Evolutionary conservation across 2,329 filamentous ascomycete species (phyloP).

Genomic region (Phoma sp.): DNA sequence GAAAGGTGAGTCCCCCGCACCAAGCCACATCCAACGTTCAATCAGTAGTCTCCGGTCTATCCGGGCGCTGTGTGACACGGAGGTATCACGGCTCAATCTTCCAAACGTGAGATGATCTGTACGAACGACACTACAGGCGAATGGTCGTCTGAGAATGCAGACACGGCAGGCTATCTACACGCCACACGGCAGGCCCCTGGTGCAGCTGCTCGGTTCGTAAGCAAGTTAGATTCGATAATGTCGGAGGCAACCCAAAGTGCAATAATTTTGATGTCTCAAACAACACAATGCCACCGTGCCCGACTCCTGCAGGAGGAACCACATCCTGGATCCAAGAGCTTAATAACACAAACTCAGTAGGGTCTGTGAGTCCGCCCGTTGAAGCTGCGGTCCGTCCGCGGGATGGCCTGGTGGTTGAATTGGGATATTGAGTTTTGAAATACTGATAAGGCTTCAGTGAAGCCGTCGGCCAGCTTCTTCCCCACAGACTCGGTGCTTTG

Average conservation of each 20-base stretch:
- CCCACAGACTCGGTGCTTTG: neutral
- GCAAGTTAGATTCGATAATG: conserved; percentile 13
- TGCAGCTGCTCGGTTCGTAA: neutral
- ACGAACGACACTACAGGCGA: neutral
- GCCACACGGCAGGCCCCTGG: neutral
- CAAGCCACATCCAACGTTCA: neutral
- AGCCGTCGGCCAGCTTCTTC: conserved; percentile 6
- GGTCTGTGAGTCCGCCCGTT: conserved; percentile 5
- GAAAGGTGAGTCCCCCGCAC: neutral
- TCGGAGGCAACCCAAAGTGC: conserved; percentile 11
- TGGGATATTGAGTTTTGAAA: neutral
- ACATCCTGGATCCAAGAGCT: conserved; percentile 1
- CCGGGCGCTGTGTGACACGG: neutral
- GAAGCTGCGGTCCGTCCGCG: conserved; percentile 6
- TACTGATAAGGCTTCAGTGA: conserved; percentile 13
- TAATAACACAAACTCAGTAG: neutral
- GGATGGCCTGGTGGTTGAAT: conserved; percentile 11
- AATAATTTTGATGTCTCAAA: conserved; percentile 5
- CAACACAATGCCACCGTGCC: conserved; percentile 6
- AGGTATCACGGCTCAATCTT: neutral
- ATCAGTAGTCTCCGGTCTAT: neutral
- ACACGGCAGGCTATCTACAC: conserved; percentile 12
- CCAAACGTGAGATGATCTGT: neutral
- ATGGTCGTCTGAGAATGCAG: neutral
- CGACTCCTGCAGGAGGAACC: conserved; percentile 8